Base-by-base conservation (phyloP, 306 rosid genomes). In the Trichosanthes truncata region DNA sequence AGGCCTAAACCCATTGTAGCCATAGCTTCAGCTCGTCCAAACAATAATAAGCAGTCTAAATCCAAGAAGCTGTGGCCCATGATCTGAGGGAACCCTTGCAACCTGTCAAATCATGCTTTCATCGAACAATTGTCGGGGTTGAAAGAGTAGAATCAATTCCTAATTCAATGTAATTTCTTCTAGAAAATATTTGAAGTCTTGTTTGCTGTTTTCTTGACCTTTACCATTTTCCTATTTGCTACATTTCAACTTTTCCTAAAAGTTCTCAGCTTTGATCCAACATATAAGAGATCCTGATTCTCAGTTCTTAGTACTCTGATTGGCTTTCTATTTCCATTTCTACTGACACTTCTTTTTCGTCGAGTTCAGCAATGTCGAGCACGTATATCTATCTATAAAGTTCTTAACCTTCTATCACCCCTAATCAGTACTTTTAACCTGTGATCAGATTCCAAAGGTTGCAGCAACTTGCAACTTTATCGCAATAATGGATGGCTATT, bases 401-500 rank as follows among this genome's bases (percentile, higher is more conserved):
- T 21, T 40, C 33, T 68, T 38, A 68, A 40, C 74, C 74, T 68
- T 68, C 20, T n/a, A 38, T 18, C 9, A 7, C 29, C 31, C 11
- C 55, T 55, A 66, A 53, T 74, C 36, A 45, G 60, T 23, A 35
- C 72, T 33, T 78, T 74, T 9, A 4, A 61, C 69, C 2, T 36
- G 1, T 31, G 9, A 13, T 55, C 89, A 94, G 98, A 91, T 91
- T 61, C 97, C 97, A 0, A 90, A 91, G 89, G 97, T 95, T 3
- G 93, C 97, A 9, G 84, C 69, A 57, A 92, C 97, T 29, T 92
- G 97, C 82, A 93, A 95, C 78, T 92, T 92, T 56, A 35, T 25
- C 0, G 87, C 87, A 60, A 95, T 90, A 9, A 89, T 91, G 98
- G 98, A 91, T 80, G 97, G 97, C 53, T 95, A 95, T 81, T 95